Base-by-base conservation (phyloP, 805 yeast species). In the Grigorovia humatica region DNA sequence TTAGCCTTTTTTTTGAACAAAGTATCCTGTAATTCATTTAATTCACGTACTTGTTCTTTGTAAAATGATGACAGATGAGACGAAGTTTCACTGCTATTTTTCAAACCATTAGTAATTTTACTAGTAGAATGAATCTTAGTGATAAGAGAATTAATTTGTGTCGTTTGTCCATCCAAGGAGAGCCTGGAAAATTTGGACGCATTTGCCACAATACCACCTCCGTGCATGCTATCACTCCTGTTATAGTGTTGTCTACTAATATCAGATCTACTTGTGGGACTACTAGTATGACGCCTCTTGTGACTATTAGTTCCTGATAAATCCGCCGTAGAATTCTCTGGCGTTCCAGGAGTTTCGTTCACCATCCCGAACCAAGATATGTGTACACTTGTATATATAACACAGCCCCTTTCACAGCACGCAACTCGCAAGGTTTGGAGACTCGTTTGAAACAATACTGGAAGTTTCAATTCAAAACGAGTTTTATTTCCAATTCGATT, bases 11-110 rank as follows among this genome's bases (percentile, higher is more conserved):
- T 65, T 20, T 52, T 53, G 32, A 54, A 59, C 48, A 67, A 49
- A 8, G 54, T 55, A 7, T 59, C 64, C 48, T 66, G 67, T 40
- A 65, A 49, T 8, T 60, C 58, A 46, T 62, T 64, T 23, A 67
- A 52, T 48, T 67, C 66, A 40, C 57, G 48, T 8, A 67, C 61
- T 46, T 65, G 65, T 44, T 65, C 66, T 40, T 62, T 63, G 45
- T 67, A 67, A 41, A 64, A 63, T 3, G 62, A 55, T 8, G 68
- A 60, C 51, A 67, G 51, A 46, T 61, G 64, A 15, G 46, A 20
- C 8, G 48, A 29, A 18, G 27, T 43, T 40, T 12, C 41, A 27
- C 17, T 29, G n/a, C 20, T 19, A 13, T 12, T 3, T 15, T 38
- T 38, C 9, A 38, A 13, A 17, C 48, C 44, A n/a, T 17, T 18